Evolutionary conservation across 2,329 filamentous ascomycete genomes (phyloP).

Genomic region (Colletotrichum camelliae): DNA sequence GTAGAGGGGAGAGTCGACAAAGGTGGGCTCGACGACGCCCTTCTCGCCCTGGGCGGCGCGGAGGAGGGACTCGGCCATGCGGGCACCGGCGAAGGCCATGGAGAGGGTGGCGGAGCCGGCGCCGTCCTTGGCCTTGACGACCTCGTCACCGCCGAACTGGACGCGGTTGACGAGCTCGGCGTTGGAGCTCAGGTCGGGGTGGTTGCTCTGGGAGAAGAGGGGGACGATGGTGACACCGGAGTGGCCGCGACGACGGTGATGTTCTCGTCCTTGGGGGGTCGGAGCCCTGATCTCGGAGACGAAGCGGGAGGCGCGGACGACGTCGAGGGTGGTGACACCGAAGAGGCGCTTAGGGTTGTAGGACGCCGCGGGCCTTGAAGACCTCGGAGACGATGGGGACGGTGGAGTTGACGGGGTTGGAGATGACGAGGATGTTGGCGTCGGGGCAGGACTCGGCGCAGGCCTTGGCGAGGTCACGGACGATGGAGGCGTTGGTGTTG

Average conservation of each 20-base stretch:
- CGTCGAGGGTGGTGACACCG: slow-evolving; percentile 98
- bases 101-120: slow-evolving; percentile 96
- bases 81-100: slow-evolving; percentile 95
- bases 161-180: slow-evolving; percentile 88
- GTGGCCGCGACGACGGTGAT: slow-evolving; percentile 96
- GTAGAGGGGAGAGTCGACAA: slow-evolving; percentile 96
- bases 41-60: slow-evolving; percentile 92
- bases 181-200: slow-evolving; percentile 82
- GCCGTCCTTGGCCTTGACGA: slow-evolving; percentile 98
- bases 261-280: slow-evolving; percentile 90
- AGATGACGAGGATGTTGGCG: slow-evolving; percentile 96
- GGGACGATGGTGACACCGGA: slow-evolving; percentile 98
- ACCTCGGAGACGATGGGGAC: slow-evolving; percentile 97
- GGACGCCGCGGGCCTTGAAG: slow-evolving; percentile 90
- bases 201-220: slow-evolving; percentile 91
- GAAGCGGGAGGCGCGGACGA: slow-evolving; percentile 97
- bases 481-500: slow-evolving; percentile 99
- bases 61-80: slow-evolving; percentile 88
- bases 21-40: slow-evolving; percentile 94
- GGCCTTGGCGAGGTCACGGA: slow-evolving; percentile 97
- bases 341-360: slow-evolving; percentile 99
- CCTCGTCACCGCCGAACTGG: slow-evolving; percentile 98
- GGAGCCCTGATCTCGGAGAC: slow-evolving; percentile 89
- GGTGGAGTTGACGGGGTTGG: slow-evolving; percentile 99
- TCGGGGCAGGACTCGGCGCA: slow-evolving; percentile 86